Evolutionary conservation across 176 grass and related monocot species (phyloP).

Genomic region (Oryza glaberrima): DNA sequence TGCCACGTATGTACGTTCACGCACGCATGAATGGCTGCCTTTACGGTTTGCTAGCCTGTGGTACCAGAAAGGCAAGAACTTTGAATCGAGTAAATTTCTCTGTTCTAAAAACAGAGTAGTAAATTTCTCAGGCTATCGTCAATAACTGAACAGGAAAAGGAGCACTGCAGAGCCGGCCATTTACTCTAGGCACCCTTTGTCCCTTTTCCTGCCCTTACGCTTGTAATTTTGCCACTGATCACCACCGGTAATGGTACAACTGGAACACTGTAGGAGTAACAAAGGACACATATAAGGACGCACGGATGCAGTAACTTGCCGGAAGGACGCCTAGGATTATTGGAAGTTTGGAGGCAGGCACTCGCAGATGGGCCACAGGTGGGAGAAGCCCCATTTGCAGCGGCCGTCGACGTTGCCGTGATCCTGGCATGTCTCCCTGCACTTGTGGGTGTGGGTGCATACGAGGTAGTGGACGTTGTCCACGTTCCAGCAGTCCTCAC

Average conservation of each 20-base stretch:
- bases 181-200: not conserved
- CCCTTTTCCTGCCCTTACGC: not conserved
- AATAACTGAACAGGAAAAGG: conserved; percentile 6
- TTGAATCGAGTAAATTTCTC: not conserved
- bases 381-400: not conserved
- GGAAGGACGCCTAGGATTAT: not conserved
- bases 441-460: not conserved
- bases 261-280: not conserved
- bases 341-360: not conserved
- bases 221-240: not conserved
- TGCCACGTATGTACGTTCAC: not conserved
- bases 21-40: conserved; percentile 11
- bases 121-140: not conserved
- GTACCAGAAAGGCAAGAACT: not conserved
- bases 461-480: conserved; percentile 17
- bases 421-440: not conserved
- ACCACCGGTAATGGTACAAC: not conserved
- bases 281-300: not conserved
- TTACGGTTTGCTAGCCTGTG: not conserved
- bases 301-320: not conserved
- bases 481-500: not conserved
- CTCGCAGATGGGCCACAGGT: conserved; percentile 10
- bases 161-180: not conserved
- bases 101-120: not conserved
- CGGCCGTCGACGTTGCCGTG: conserved; percentile 19